Base-by-base conservation (phyloP, 2,329 filamentous ascomycete genomes). In the Leptodontidium sp. region DNA sequence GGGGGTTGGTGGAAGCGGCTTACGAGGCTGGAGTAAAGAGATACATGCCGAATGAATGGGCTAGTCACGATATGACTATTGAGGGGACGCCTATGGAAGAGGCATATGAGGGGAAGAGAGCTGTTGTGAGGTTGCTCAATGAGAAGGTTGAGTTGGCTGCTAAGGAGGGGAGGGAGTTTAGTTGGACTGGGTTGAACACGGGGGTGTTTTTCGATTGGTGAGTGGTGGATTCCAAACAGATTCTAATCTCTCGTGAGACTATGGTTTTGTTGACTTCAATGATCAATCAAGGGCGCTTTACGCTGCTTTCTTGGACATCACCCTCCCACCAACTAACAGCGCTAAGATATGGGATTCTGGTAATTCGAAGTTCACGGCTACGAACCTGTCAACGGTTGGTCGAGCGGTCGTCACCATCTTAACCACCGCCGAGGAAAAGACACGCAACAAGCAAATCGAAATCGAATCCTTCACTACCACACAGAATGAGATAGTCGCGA, bases 11-110 rank as follows among this genome's bases (percentile, higher is more conserved):
- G 45, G 84, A 90, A 61, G 88, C 87, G 0, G 83, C 87, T 12
- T 81, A 86, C 52, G 82, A 82, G 26, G 87, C 87, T 0, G 85
- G 86, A 14, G 86, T 90, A 8, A 82, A 86, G 74, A 82, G 86
- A 21, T 88, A 89, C 78, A 81, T 90, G 45, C 87, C 88, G 0
- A 84, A 84, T n/a, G 87, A 90, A 66, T 90, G 84, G 58, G 79
- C 78, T 1, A 75, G 78, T 21, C 75, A 80, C 9, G 52, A 55
- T 17, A 55, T 55, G 52, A 55, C 0, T 55, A 24, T 55, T 14
- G 26, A 55, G 52, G 58, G 49, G 14, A 70, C 68, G 24, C 53
- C 55, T 4, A 52, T 64, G 17, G 59, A 61, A 24, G 38, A 57
- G 2, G 9, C 63, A 38, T 29, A 55, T 58, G 61, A 52, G 59